Evolutionary conservation across 257 asterid species (phyloP), one percentile per base, ranked within the genome.

Genomic region (Solanum sejunctum): DNA sequence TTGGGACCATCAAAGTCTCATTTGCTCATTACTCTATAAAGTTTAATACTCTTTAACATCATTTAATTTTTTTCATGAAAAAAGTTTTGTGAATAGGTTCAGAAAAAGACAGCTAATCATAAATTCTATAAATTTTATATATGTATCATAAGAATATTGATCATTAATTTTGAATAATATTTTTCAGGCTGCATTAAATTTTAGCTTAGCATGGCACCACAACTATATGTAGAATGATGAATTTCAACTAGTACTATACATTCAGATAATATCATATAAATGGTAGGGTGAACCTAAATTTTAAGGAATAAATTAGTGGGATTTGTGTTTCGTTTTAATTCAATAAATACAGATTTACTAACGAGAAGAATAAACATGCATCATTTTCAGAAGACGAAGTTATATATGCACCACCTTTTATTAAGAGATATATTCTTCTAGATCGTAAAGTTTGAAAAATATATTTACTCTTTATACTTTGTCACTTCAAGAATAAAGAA

Each of bases 1-100:
- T 61, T 82, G 90, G 91, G 88, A 84, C 92, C 89, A 45, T 58
- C 32, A 82, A 10, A 47, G 73, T 82, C 45, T 36, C 58, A 82
- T 61, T 82, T 26, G 10, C 12, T 60, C 45, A 16, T 21, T 43
- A 58, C 26, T 23, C 78, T 66, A 45, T 15, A 9, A 61, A 82
- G 58, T 82, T 82, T 41, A 82, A 43, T 3, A 21, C 77, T 10
- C 56, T 21, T 21, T 8, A 15, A 60, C 15, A 36, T 47, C 21
- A n/a, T 2, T 15, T 77, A 60, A n/a, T 2, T 15, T 77, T 17
- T 21, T 77, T 15, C 26, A 2, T 8, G 26, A 77, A 77, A 49
- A 77, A 9, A 13, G 63, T 49, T 77, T 13, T 23, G 23, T 13
- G 63, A 61, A 43, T 47, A 60, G 41, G 61, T 66, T 61, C 15